A percentile compares a stretch with the other conserved stretches of the same genome.
phyloP scores from a whole-genome alignment of 306 rosid species.

The Cucurbita argyrosperma region DNA sequence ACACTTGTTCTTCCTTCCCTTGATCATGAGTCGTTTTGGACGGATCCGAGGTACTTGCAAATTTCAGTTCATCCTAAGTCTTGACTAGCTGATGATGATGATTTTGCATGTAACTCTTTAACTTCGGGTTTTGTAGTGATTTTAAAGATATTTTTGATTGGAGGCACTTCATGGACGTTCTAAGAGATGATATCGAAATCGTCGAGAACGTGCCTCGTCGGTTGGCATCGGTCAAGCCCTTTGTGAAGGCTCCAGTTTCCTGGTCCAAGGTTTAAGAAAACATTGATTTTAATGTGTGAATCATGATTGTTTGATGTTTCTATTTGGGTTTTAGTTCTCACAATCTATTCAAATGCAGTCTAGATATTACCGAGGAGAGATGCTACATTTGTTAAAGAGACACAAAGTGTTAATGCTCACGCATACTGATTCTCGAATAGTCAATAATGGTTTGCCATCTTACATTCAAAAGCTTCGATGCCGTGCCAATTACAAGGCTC shows the following conservation, averaged over 20 bases:
- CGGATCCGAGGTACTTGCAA: conserved; percentile 70
- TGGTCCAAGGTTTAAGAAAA: conserved; percentile 75
- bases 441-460: conserved; percentile 71
- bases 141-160: conserved; percentile 95
- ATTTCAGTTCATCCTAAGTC: background rate
- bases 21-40: conserved; percentile 93
- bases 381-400: conserved; percentile 47
- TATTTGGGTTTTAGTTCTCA: background rate
- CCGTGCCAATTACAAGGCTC: conserved; percentile 79
- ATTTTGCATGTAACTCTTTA: background rate
- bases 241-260: conserved; percentile 77
- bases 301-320: background rate
- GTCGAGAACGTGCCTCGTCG: conserved; percentile 60
- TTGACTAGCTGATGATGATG: background rate
- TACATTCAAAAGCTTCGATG: conserved; percentile 80
- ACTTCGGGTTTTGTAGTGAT: conserved; percentile 45
- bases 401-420: conserved; percentile 62
- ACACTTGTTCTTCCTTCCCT: conserved; percentile 89
- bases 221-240: conserved; percentile 38
- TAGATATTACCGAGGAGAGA: conserved; percentile 77
- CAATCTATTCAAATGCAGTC: conserved; percentile 42
- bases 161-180: conserved; percentile 69
- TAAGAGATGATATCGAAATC: conserved; percentile 61
- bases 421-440: conserved; percentile 87
- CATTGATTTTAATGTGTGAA: background rate